phyloP scores from a whole-genome alignment of 1,139 yeast genomes.

The Meyerozyma smithsonii region DNA sequence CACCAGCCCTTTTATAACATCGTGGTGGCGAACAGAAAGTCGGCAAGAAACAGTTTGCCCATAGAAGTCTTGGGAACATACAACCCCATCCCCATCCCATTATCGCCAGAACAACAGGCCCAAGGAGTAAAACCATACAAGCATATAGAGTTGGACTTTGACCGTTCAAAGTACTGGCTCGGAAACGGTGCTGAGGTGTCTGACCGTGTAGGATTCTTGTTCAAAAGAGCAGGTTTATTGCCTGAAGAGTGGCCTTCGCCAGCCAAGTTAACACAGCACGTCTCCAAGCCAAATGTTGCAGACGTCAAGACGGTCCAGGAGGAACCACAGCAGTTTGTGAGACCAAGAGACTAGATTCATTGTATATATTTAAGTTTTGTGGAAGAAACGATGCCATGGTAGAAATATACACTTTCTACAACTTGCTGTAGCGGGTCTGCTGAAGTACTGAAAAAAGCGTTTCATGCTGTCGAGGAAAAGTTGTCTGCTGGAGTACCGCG shows the following conservation, averaged over 20 bases:
- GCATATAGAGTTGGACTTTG: constrained; percentile 78
- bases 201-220: constrained; percentile 69
- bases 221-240: constrained; percentile 75
- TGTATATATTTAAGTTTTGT: constrained; percentile 7
- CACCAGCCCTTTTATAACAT: constrained; percentile 87
- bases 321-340: constrained; percentile 29
- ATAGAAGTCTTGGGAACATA: constrained; percentile 94
- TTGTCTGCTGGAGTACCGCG: background rate
- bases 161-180: constrained; percentile 93
- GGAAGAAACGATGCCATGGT: background rate
- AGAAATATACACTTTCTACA: background rate
- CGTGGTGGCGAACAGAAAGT: constrained; percentile 72
- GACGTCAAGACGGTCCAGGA: constrained; percentile 26
- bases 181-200: constrained; percentile 99
- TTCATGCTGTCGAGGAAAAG: background rate
- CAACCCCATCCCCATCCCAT: constrained; percentile 75
- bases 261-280: constrained; percentile 30
- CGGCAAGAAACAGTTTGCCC: constrained; percentile 81
- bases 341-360: constrained; percentile 25
- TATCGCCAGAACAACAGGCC: constrained; percentile 53
- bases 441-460: background rate
- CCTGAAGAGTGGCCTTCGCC: constrained; percentile 64
- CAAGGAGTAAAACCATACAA: constrained; percentile 61
- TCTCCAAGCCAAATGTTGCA: constrained; percentile 25
- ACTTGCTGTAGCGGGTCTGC: background rate